Percentiles rank a stretch among this genome's conserved stretches.
These are phyloP conservation scores for Botrytis fragariae DNA, from an alignment of 2,329 filamentous ascomycete species.

Conservation along the genomic window DNA sequence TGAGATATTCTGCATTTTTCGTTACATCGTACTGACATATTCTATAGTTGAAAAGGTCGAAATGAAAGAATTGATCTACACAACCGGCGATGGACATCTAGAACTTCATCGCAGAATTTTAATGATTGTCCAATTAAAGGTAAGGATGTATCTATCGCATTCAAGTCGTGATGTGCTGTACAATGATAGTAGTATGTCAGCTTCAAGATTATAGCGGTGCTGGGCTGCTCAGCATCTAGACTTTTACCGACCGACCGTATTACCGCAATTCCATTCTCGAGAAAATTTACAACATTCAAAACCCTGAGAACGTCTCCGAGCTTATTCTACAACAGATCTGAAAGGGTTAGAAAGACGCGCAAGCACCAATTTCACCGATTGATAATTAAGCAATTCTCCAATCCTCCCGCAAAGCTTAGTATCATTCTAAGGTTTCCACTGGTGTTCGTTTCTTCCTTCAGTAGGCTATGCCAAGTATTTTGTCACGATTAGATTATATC, in stretches of 20 bases:
- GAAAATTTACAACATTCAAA: not conserved
- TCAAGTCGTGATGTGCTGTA: not conserved
- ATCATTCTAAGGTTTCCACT: not conserved
- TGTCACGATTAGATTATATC: not conserved
- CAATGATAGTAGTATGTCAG: not conserved
- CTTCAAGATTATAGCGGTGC: not conserved
- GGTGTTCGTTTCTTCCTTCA: not conserved
- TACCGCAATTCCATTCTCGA: not conserved
- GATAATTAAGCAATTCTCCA: too few relatives aligned
- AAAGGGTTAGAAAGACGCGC: not conserved
- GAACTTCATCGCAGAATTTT: not conserved
- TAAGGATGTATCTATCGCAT: not conserved
- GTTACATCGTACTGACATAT: not conserved
- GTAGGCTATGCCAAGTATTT: not conserved
- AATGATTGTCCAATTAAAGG: not conserved
- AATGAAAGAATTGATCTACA: not conserved
- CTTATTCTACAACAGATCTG: not conserved
- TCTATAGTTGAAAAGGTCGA: not conserved
- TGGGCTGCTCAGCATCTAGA: not conserved
- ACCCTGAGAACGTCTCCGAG: not conserved
- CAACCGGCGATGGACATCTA: not conserved
- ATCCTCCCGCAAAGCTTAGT: constrained; percentile 12
- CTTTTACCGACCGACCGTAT: not conserved
- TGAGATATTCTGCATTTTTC: not conserved
- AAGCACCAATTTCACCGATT: not conserved